Conservation (phyloP, 257 asterid genomes). For the Solanum appendiculatum region DNA sequence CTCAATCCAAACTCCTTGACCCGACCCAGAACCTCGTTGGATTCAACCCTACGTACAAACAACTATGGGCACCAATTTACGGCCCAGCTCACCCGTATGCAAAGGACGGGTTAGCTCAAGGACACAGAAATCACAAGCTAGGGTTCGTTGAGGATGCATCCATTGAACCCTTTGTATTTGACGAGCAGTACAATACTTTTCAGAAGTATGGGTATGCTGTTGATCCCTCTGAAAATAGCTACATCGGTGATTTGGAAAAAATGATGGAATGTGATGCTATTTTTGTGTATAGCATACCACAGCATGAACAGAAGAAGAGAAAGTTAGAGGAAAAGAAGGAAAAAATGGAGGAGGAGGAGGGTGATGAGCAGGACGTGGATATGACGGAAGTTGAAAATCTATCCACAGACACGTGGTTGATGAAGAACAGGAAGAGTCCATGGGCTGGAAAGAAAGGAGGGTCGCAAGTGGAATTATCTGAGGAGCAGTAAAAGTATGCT, state of each 20-base stretch:
- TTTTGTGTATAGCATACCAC: slow-evolving; percentile 72
- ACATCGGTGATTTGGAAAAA: slow-evolving; percentile 65
- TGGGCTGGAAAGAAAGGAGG: slow-evolving; percentile 87
- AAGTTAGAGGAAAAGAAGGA: slow-evolving; percentile 80
- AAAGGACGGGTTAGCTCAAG: neutral
- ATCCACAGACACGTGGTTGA: slow-evolving; percentile 66
- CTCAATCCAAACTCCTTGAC: neutral
- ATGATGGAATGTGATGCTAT: slow-evolving; percentile 45
- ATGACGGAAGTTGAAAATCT: slow-evolving; percentile 57
- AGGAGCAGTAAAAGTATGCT: slow-evolving; percentile 96
- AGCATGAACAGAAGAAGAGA: slow-evolving; percentile 72
- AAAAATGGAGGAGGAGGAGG: slow-evolving; percentile 43
- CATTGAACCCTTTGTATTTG: slow-evolving; percentile 72
- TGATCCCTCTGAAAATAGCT: slow-evolving; percentile 66
- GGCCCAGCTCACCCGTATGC: neutral
- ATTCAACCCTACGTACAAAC: neutral
- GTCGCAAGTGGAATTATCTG: slow-evolving; percentile 66
- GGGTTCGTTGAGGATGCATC: slow-evolving; percentile 76
- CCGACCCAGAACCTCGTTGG: neutral
- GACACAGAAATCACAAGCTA: neutral
- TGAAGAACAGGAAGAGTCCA: slow-evolving; percentile 89
- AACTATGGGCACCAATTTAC: neutral
- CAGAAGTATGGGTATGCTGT: slow-evolving; percentile 88
- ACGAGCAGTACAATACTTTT: slow-evolving; percentile 92
- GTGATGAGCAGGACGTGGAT: slow-evolving; percentile 30